Base-by-base conservation (phyloP, 1,139 yeast species). In the Insectozyma bohioensis region DNA sequence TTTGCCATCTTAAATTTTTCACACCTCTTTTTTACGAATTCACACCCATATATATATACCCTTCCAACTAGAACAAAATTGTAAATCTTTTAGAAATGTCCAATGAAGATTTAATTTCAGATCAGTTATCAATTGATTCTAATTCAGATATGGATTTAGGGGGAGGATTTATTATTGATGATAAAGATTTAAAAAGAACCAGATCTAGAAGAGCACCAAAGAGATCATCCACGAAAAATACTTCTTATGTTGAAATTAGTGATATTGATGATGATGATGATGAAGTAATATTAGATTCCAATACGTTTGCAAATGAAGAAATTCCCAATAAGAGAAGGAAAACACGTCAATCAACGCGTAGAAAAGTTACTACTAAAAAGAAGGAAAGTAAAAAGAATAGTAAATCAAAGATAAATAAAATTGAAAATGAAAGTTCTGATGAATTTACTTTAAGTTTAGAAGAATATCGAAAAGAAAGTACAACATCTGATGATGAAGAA, bases 131-230 rank as follows among this genome's bases (percentile, higher is more conserved):
- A 3, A 15, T 22, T 16, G 23, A 13, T 5, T 33, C 39, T 4
- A 40, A 34, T 10, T 36, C 41, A 6, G 46, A 35, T 11, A 40
- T 46, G 3, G 48, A 40, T 20, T 66, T 51, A 4, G 76, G 76
- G 3, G 77, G 77, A 10, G 71, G 71, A 43, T 48, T 72, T 6
- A 52, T 54, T 4, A 58, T 65, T 39, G 75, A 71, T 43, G 60
- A 64, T 4, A 49, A 49, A 14, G 42, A 36, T 28, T 47, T 12
- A 14, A 30, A 33, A 28, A 52, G 35, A 20, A 17, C 31, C 16
- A 31, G 27, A 31, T 19, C 30, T 11, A 33, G 52, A 34, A 40
- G 49, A 17, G 47, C 51, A 39, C 39, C 55, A n/a, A 46, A 46
- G 24, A 46, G 58, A 24, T 28, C 40, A 12, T 43, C 35, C 29